Percentiles rank a stretch among this genome's conserved stretches.
These are phyloP conservation scores for Graphilbum fragrans DNA, from an alignment of 2,329 filamentous ascomycete genomes.

Conservation along the genomic window DNA sequence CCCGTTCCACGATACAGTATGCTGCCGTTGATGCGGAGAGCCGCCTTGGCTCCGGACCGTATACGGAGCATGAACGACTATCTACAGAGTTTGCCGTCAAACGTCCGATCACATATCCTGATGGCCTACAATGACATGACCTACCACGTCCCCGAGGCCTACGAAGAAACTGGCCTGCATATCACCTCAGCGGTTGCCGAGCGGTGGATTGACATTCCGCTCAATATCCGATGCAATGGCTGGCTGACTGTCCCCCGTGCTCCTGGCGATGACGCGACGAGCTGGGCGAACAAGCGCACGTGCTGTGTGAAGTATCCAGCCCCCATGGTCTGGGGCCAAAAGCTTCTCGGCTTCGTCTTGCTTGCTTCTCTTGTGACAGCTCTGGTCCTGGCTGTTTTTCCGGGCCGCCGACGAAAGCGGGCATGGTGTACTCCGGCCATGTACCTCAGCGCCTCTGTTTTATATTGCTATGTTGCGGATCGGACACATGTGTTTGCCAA, in stretches of 20 bases:
- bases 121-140: constrained; percentile 40
- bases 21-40: constrained; percentile 25
- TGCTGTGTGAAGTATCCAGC: constrained; percentile 36
- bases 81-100: constrained; percentile 27
- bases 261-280: constrained; percentile 13
- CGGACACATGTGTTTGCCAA: constrained; percentile 41
- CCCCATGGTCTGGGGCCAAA: constrained; percentile 22
- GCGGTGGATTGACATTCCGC: constrained; percentile 36
- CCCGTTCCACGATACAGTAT: constrained; percentile 27
- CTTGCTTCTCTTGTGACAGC: background rate
- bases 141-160: constrained; percentile 17
- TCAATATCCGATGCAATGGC: constrained; percentile 43
- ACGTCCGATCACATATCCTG: constrained; percentile 29
- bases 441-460: background rate
- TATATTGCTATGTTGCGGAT: constrained; percentile 41
- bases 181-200: constrained; percentile 30
- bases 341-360: constrained; percentile 7
- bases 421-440: background rate
- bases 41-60: constrained; percentile 32
- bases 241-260: constrained; percentile 19
- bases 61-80: constrained; percentile 40
- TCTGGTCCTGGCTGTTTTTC: background rate
- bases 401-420: background rate
- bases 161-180: constrained; percentile 35
- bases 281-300: constrained; percentile 29